Percentiles rank a stretch among this genome's conserved stretches.
These are phyloP conservation scores for Fomitiporia mediterranea DNA, from an alignment of 1,284 basidiomycete genomes.

Conservation along the genomic window DNA sequence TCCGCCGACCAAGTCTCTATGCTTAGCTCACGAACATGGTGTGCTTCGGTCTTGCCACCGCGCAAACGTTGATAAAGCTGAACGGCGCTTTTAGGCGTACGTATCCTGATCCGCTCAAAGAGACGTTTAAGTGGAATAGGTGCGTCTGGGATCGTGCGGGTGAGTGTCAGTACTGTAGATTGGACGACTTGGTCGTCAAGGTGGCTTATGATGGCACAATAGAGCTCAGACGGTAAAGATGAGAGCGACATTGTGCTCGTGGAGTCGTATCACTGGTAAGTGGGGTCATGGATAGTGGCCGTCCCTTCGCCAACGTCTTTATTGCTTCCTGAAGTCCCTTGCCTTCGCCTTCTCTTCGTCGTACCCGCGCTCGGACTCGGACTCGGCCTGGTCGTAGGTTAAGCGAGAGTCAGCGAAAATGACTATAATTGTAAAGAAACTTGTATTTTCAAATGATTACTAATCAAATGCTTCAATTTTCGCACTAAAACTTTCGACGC, in stretches of 20 bases:
- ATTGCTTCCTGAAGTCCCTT: too few species aligned
- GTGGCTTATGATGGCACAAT: conserved; percentile 47
- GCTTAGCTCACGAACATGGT: conserved; percentile 43
- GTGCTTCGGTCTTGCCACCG: conserved; percentile 16
- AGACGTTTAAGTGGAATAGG: conserved; percentile 48
- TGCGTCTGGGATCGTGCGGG: conserved; percentile 48
- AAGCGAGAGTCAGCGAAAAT: too few species aligned
- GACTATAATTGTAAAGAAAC: too few species aligned
- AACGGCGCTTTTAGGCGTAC: conserved; percentile 39
- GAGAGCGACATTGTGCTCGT: conserved; percentile 22
- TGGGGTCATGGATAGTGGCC: too few species aligned
- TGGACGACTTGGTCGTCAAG: conserved; percentile 34
- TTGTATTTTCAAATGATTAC: too few species aligned
- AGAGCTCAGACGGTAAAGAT: conserved; percentile 56
- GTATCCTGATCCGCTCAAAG: conserved; percentile 47
- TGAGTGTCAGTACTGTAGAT: conserved; percentile 45
- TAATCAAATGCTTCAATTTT: too few species aligned
- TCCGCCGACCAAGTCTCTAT: conserved; percentile 58
- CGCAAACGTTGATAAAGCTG: conserved; percentile 48
- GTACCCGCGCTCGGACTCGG: too few species aligned
- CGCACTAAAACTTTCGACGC: too few species aligned
- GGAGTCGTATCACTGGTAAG: too few species aligned
- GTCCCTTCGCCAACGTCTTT: too few species aligned
- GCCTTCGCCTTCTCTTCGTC: too few species aligned
- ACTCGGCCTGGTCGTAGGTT: too few species aligned